Base-by-base conservation (phyloP, 495 filamentous ascomycete species). In the Amphirosellinia nigrospora region DNA sequence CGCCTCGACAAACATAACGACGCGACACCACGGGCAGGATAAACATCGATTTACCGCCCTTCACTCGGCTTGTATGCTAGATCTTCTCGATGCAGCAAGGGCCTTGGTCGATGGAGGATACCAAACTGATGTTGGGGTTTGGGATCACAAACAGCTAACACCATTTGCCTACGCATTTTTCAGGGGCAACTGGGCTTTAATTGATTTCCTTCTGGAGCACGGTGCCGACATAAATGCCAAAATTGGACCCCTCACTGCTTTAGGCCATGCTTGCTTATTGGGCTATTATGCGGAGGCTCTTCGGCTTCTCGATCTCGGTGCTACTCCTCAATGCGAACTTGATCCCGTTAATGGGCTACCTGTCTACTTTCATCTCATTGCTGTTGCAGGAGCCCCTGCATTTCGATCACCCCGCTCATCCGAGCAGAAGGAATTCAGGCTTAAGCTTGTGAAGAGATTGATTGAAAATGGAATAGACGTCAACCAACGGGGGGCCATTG, bases 131-230 rank as follows among this genome's bases (percentile, higher is more conserved):
- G 48, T 82, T 26, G 71, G 80, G 39, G 64, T 75, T 9, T 48
- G 66, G 15, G 80, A 83, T 65, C 45, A 70, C 21, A 39, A 36
- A 60, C 73, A 73, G 1, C 59, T 76, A n/a, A 80, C 79, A 11
- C 80, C 81, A 26, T 68, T 83, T 9, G 77, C 71, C 39, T 74
- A 81, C 52, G 81, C 81, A 23, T 81, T 79, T 41, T 77, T 72
- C n/a, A 38, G 66, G 45, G 71, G 74, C 23, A 78, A 69, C 9
- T 81, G 79, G 78, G 67, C 64, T 21, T 46, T 73, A 6, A 79
- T 82, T 36, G 74, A 77, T 19, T 67, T 79, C 23, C 74, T 83
- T 9, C 65, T 79, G 8, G 38, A 73, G 10, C 69, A 62, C 3
- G 81, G 81, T 26, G 81, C 77, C 50, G 72, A 79, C 66, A 69